A percentile compares a stretch with the other conserved stretches of the same genome.
These are phyloP conservation scores for Boletus edulis DNA, from an alignment of 768 basidiomycete genomes.

Conservation along the genomic window DNA sequence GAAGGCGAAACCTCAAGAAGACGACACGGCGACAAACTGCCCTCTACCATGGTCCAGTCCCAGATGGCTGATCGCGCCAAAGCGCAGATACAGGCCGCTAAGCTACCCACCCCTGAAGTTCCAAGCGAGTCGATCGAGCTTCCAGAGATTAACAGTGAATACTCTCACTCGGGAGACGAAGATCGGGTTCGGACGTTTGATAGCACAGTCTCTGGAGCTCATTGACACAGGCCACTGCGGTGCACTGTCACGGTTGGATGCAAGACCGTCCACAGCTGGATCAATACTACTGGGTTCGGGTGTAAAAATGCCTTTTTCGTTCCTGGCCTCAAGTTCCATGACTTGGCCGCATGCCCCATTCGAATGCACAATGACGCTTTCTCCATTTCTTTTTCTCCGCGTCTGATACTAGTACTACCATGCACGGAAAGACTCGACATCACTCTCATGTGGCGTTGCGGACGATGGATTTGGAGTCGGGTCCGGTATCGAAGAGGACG, in stretches of 20 bases:
- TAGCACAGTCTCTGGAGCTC: constrained; percentile 88
- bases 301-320: too few relatives aligned
- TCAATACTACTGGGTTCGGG: too few relatives aligned
- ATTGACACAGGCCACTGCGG: too few relatives aligned
- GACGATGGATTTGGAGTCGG: constrained; percentile 71
- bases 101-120: constrained; percentile 45
- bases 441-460: constrained; percentile 50
- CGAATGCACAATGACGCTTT: too few relatives aligned
- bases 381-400: too few relatives aligned
- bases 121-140: constrained; percentile 84
- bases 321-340: too few relatives aligned
- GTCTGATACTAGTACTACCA: too few relatives aligned
- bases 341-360: too few relatives aligned
- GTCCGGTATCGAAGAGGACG: constrained; percentile 84
- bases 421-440: too few relatives aligned
- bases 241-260: too few relatives aligned
- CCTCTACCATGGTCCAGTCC: constrained; percentile 59
- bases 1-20: constrained; percentile 46
- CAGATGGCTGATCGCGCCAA: constrained; percentile 74
- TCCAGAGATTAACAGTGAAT: constrained; percentile 95
- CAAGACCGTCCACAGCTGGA: too few relatives aligned
- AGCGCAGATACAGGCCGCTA: constrained; percentile 61
- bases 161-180: constrained; percentile 95
- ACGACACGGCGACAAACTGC: constrained; percentile 48
- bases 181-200: constrained; percentile 69